Conservation (phyloP, 306 rosid genomes). For the Cyamopsis tetragonoloba region DNA sequence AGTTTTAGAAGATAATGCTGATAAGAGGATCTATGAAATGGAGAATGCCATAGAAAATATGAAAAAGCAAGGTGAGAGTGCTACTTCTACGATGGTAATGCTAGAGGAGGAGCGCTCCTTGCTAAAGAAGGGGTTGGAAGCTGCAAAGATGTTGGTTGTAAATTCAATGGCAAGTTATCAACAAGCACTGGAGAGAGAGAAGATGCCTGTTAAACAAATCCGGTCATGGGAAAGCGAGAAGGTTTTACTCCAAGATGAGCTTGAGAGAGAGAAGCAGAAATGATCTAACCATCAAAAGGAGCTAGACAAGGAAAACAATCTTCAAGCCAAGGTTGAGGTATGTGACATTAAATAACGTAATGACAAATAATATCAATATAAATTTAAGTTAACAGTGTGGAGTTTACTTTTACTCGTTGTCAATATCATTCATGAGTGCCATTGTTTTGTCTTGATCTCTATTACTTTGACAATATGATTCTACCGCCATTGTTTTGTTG, state of each 20-base stretch:
- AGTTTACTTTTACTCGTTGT: not conserved
- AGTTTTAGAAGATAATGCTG: constrained; percentile 43
- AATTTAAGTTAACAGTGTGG: not conserved
- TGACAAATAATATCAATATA: constrained; percentile 9
- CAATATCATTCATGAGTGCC: not conserved
- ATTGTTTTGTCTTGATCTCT: not conserved
- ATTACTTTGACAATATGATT: not conserved
- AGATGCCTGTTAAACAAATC: constrained; percentile 28
- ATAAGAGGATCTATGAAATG: constrained; percentile 55
- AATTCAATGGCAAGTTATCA: constrained; percentile 35
- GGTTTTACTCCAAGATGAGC: constrained; percentile 43
- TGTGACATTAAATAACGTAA: constrained; percentile 14
- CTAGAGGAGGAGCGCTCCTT: constrained; percentile 39
- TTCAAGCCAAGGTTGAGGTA: constrained; percentile 48
- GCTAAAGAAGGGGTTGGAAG: constrained; percentile 40
- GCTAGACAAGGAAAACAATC: constrained; percentile 36
- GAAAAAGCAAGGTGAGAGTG: constrained; percentile 38
- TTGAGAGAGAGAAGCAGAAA: constrained; percentile 41
- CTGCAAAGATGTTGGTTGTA: constrained; percentile 37
- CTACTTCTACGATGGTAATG: constrained; percentile 22
- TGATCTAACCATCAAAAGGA: constrained; percentile 38
- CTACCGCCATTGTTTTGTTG: too few species aligned
- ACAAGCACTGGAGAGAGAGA: constrained; percentile 51
- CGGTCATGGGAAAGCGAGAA: constrained; percentile 45
- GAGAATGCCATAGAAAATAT: constrained; percentile 50